Percentiles rank a stretch among this genome's conserved stretches.
These are phyloP conservation scores for Pyrenophora graminea DNA, from an alignment of 2,329 filamentous ascomycete genomes.

Conservation along the genomic window DNA sequence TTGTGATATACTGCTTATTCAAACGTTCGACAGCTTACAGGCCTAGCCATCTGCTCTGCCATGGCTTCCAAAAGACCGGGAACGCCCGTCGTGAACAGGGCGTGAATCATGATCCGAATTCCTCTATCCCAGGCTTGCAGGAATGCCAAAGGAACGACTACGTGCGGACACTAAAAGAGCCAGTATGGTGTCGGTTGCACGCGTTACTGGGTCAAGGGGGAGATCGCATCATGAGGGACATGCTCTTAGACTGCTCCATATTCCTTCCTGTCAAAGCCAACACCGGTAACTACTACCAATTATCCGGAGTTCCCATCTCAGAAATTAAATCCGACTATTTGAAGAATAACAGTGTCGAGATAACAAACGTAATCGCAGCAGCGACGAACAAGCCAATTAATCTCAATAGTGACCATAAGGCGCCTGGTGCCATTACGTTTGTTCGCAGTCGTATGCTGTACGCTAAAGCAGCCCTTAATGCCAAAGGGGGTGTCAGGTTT, in stretches of 20 bases:
- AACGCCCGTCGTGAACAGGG: constrained; percentile 30
- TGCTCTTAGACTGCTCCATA: constrained; percentile 77
- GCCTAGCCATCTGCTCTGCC: constrained; percentile 77
- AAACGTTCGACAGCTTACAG: constrained; percentile 57
- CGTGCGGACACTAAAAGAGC: constrained; percentile 68
- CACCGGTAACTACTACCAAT: constrained; percentile 71
- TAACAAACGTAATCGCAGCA: neutral
- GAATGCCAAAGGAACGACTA: constrained; percentile 70
- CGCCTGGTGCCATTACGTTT: constrained; percentile 68
- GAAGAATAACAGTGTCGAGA: constrained; percentile 7
- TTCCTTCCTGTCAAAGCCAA: constrained; percentile 67
- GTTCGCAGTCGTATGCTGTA: constrained; percentile 87
- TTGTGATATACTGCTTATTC: constrained; percentile 74
- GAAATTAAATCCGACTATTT: constrained; percentile 44
- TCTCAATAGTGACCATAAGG: constrained; percentile 18
- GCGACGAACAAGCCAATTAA: constrained; percentile 1
- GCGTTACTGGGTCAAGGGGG: constrained; percentile 74
- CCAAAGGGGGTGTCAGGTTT: constrained; percentile 68
- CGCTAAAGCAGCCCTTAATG: constrained; percentile 71
- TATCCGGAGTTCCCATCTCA: constrained; percentile 70
- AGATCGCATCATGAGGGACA: constrained; percentile 74
- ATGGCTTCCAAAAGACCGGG: constrained; percentile 70
- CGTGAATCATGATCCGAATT: constrained; percentile 40
- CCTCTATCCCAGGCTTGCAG: constrained; percentile 68
- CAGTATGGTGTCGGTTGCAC: constrained; percentile 77